Evolutionary conservation across 2,329 filamentous ascomycete genomes (phyloP).

Genomic region (Fusarium tanahbumbuense): DNA sequence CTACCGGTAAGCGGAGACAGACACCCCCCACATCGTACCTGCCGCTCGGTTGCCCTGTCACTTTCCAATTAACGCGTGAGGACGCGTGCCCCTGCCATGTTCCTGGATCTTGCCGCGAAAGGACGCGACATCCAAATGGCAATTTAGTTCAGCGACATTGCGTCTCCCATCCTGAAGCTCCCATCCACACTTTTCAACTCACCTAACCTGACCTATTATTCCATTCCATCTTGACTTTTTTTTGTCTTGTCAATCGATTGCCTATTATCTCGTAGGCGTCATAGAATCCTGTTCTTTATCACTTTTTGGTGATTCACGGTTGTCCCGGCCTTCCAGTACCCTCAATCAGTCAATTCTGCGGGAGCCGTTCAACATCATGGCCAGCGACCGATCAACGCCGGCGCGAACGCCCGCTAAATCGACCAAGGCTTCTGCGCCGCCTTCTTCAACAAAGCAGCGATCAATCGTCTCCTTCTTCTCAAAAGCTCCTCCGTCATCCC

Average conservation of each 20-base stretch:
- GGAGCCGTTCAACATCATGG: constrained; percentile 43
- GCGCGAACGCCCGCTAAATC: constrained; percentile 53
- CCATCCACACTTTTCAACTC: constrained; percentile 2
- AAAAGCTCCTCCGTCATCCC: constrained; percentile 53
- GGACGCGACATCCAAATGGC: constrained; percentile 33
- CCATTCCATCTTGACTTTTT: constrained; percentile 16
- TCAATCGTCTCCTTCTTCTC: constrained; percentile 60
- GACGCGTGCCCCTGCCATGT: constrained; percentile 35
- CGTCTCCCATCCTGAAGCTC: constrained; percentile 2
- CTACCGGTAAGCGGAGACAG: background rate
- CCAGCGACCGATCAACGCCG: constrained; percentile 44
- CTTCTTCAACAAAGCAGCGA: constrained; percentile 55
- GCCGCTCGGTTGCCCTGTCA: constrained; percentile 27
- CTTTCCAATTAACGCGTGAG: constrained; percentile 43
- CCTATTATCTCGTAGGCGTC: background rate
- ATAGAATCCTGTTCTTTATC: background rate
- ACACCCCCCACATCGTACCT: background rate
- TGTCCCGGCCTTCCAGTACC: constrained; percentile 4
- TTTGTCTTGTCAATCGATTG: constrained; percentile 2
- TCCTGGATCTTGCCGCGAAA: constrained; percentile 16
- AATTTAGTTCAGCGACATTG: constrained; percentile 8
- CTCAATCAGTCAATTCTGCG: background rate
- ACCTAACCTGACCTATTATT: background rate
- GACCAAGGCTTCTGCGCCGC: constrained; percentile 44
- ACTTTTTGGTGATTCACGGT: constrained; percentile 33